Conservation (phyloP, 2,329 filamentous ascomycete genomes). For the Apiospora pterosperma region DNA sequence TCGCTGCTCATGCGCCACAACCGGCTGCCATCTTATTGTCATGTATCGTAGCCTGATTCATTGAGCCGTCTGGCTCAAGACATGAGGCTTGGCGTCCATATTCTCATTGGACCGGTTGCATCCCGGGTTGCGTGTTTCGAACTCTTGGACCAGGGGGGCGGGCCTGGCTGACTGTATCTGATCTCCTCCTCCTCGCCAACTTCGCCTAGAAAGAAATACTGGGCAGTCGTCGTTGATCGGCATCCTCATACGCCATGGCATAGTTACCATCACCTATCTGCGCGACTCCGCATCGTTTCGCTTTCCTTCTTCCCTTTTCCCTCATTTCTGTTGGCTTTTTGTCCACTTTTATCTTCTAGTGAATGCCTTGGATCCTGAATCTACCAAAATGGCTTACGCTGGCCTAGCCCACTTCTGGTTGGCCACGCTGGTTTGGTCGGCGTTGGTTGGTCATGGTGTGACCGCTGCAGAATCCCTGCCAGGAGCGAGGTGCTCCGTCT, state of each 20-base stretch:
- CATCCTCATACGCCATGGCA: neutral
- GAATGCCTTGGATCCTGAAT: neutral
- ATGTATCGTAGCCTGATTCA: neutral
- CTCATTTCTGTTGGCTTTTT: neutral
- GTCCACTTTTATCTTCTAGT: neutral
- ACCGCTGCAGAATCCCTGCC: neutral
- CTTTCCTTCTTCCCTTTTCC: neutral
- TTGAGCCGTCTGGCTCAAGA: neutral
- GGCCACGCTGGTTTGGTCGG: neutral
- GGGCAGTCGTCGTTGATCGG: neutral
- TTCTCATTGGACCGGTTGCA: neutral
- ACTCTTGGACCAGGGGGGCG: neutral
- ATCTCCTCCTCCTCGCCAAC: neutral
- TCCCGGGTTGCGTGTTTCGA: neutral
- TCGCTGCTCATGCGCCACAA: neutral
- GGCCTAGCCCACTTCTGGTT: neutral
- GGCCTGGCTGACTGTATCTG: neutral
- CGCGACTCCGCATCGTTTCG: neutral
- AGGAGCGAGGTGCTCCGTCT: constrained; percentile 15
- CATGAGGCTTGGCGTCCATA: neutral
- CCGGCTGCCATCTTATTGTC: neutral
- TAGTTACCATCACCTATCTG: neutral
- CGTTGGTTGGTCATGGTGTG: neutral
- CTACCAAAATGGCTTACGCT: neutral
- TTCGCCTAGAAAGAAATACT: neutral